Base-by-base conservation (phyloP, 768 basidiomycete species). In the Termitomyces eurrhizus region DNA sequence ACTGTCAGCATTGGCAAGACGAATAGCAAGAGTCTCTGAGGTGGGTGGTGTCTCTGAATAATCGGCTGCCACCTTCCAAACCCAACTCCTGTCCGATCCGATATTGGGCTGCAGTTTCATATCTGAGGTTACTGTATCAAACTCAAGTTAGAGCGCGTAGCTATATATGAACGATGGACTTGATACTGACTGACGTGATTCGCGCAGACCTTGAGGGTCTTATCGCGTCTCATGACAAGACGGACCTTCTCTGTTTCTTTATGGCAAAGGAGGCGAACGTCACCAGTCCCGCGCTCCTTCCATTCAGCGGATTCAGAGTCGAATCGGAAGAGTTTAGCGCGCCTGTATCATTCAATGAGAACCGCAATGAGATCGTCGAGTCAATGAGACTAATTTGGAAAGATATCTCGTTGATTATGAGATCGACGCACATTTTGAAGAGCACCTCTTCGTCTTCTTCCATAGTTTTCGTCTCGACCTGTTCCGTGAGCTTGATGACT, bases 141-240 rank as follows among this genome's bases (percentile, higher is more conserved):
- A 56, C 45, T 56, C 52, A 46, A 32, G 41, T 60, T 33, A 64
- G 56, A 33, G 46, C 35, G 36, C n/a, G n/a, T 8, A 21, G 7
- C 16, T 26, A 29, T 32, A 42, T 13, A 12, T 29, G 1, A 29
- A 39, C 13, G 53, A 53, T 6, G 9, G 32, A 12, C 18, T n/a
- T 37, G 8, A 33, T 59, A 77, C 80, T 77, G 69, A 98, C 97
- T 87, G 65, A 85, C 77, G 78, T 98, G 97, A 80, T 99, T 99
- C 60, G 97, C 97, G 76, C 97, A 98, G 77, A 98, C 95, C 77
- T 99, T 98, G 76, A 94, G 83, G 52, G 97, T 99, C 87, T 98
- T 98, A 83, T 99, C 97, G 76, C 97, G 92, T 78, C 96, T 83
- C 97, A 99, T 99, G 73, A 99, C 94, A 63, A 99, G 85, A 64